Base-by-base conservation (phyloP, 148 eudicot species). In the Chenopodium suecicum region DNA sequence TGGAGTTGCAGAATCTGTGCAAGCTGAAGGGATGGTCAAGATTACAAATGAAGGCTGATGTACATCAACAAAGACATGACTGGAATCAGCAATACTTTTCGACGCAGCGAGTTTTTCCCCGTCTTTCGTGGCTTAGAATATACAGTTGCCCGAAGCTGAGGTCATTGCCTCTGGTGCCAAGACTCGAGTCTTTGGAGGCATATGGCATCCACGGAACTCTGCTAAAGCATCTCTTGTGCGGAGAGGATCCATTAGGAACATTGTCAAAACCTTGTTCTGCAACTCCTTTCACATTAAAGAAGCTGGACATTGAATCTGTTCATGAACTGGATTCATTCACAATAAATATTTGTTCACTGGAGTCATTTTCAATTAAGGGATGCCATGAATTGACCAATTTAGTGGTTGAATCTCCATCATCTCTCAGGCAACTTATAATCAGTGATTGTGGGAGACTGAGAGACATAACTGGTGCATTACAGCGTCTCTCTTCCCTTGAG, bases 21-120 rank as follows among this genome's bases (percentile, higher is more conserved):
- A 23, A 75, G 25, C 78, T 81, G 1, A 56, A 67, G 17, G 74
- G 46, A 2, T 81, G 75, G 79, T 34, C 54, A 34, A 50, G 32
- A 20, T 0, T 50, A 4, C 50, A 32, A 11, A 1, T 1, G 27
- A 4, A n/a, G 1, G 10, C 14, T 29, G 19, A 0, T n/a, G 7
- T 32, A 4, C 23, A 19, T 19, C n/a, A 22, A 62, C 7, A 62
- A 0, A 62, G 6, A 62, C 6, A 17, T 58, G 63, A 3, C 63
- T 11, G 56, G 16, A 17, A 58, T 58, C 22, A 14, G 22, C 63
- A 14, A 19, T 14, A 14, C 19, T 58, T 16, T 19, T 34, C 37
- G 5, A 34, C 16, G 64, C n/a, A 2, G 12, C 62, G 8, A 1
- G 29, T 20, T 50, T 20, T 32, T 19, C 47, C 47, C 9, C 20